Conservation (phyloP, 2,329 filamentous ascomycete genomes). For the Ceratocystis variospora region DNA sequence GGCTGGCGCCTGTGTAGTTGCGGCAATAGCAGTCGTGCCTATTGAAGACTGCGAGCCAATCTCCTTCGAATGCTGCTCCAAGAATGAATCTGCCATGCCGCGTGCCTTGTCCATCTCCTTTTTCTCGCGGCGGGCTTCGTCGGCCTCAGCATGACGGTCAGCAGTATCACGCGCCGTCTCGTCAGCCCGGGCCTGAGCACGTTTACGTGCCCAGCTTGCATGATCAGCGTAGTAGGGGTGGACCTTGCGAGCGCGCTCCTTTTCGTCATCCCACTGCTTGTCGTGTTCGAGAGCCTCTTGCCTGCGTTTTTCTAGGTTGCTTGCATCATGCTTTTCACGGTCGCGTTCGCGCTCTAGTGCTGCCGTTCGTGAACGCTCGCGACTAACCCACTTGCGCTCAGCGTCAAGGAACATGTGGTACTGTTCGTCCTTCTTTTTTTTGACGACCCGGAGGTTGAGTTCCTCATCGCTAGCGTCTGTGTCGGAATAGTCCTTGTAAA, state of each 20-base stretch:
- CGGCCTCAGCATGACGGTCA: conserved; percentile 65
- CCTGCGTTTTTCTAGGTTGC: conserved; percentile 50
- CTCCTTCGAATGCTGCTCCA: conserved; percentile 70
- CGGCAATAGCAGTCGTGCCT: background rate
- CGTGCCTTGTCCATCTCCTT: conserved; percentile 64
- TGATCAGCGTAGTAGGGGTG: conserved; percentile 82
- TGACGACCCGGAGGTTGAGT: conserved; percentile 56
- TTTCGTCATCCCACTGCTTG: conserved; percentile 76
- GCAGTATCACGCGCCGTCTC: conserved; percentile 69
- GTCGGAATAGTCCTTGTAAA: conserved; percentile 59
- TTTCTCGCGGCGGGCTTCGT: conserved; percentile 55
- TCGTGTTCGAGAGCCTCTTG: conserved; percentile 51
- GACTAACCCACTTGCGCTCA: conserved; percentile 79
- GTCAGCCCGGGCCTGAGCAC: conserved; percentile 55
- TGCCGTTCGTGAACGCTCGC: conserved; percentile 69
- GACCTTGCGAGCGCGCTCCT: conserved; percentile 56
- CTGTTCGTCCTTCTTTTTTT: conserved; percentile 58
- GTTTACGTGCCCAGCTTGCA: conserved; percentile 70
- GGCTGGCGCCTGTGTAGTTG: conserved; percentile 25
- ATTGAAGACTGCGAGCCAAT: conserved; percentile 29
- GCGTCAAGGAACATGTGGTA: conserved; percentile 74
- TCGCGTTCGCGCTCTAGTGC: conserved; percentile 75
- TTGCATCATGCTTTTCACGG: conserved; percentile 62
- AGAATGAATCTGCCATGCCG: conserved; percentile 80
- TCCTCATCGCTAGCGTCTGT: conserved; percentile 80